phyloP scores from a whole-genome alignment of 306 rosid species.

The Abrus precatorius region DNA sequence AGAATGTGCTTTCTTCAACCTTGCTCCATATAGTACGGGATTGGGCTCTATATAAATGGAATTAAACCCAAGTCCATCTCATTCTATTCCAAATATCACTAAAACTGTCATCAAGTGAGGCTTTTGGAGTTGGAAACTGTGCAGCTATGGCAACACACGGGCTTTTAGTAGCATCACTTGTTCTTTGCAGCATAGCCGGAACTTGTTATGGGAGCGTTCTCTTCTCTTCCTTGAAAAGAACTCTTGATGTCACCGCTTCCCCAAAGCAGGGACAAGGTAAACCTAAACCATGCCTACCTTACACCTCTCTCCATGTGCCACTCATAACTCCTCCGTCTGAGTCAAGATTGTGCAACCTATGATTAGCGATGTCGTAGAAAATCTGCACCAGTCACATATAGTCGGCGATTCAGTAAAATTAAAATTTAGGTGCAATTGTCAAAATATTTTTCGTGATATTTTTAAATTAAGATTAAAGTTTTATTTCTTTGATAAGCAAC shows the following conservation, averaged over 20 bases:
- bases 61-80: not conserved
- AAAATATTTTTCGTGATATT: too few species aligned
- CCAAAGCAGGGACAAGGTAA: constrained; percentile 60
- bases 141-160: constrained; percentile 60
- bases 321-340: too few species aligned
- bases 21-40: not conserved
- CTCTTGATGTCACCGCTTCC: constrained; percentile 65
- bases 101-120: not conserved
- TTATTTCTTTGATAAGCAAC: too few species aligned
- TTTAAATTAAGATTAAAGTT: too few species aligned
- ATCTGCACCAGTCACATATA: too few species aligned
- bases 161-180: constrained; percentile 54
- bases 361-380: too few species aligned
- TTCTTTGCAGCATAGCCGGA: constrained; percentile 55
- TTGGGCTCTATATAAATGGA: constrained; percentile 21
- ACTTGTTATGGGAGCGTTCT: constrained; percentile 59
- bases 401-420: too few species aligned
- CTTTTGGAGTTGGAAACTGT: not conserved
- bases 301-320: not conserved
- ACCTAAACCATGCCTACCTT: not conserved
- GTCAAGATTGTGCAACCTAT: too few species aligned
- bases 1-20: too few species aligned
- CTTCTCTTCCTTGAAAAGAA: constrained; percentile 56
- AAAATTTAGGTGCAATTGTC: too few species aligned
- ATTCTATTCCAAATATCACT: not conserved